These are phyloP conservation scores for Hydnum rufescens DNA, from an alignment of 768 basidiomycete genomes.

Conservation along the genomic window DNA sequence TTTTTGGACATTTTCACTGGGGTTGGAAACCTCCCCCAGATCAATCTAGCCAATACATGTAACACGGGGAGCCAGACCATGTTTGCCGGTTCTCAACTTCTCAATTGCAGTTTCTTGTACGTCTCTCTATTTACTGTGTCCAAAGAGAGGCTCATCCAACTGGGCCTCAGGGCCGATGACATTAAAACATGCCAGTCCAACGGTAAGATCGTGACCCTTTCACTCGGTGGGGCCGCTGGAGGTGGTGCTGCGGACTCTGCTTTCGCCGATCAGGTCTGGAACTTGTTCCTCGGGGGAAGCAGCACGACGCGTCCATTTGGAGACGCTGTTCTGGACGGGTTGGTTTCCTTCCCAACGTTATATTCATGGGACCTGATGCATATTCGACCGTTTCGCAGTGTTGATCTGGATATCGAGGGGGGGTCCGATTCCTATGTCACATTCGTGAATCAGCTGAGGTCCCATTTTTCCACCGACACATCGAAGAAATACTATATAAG, in stretches of 20 bases:
- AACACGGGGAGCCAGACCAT: neutral
- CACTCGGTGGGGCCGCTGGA: slow-evolving; percentile 40
- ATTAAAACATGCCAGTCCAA: slow-evolving; percentile 45
- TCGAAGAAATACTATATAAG: slow-evolving; percentile 28
- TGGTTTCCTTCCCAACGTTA: slow-evolving; percentile 6
- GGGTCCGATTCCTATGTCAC: slow-evolving; percentile 28
- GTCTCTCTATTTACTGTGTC: slow-evolving; percentile 39
- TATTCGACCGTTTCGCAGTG: neutral
- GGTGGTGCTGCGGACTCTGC: slow-evolving; percentile 16
- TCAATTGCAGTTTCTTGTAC: slow-evolving; percentile 26
- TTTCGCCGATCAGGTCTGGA: slow-evolving; percentile 30
- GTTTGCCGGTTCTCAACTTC: neutral
- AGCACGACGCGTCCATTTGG: slow-evolving; percentile 51
- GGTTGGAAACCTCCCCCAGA: slow-evolving; percentile 36
- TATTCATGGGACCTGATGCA: neutral
- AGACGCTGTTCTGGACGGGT: slow-evolving; percentile 53
- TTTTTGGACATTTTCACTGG: slow-evolving; percentile 49
- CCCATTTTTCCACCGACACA: slow-evolving; percentile 27
- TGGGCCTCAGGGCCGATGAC: slow-evolving; percentile 28
- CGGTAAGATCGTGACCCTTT: slow-evolving; percentile 34
- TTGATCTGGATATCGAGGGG: slow-evolving; percentile 58
- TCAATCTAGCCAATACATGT: slow-evolving; percentile 42
- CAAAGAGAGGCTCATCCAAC: slow-evolving; percentile 27
- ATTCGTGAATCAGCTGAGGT: slow-evolving; percentile 34
- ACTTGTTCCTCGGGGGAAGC: slow-evolving; percentile 46